These are phyloP conservation scores for Solanum virginianum DNA, from an alignment of 257 asterid species.

Conservation along the genomic window DNA sequence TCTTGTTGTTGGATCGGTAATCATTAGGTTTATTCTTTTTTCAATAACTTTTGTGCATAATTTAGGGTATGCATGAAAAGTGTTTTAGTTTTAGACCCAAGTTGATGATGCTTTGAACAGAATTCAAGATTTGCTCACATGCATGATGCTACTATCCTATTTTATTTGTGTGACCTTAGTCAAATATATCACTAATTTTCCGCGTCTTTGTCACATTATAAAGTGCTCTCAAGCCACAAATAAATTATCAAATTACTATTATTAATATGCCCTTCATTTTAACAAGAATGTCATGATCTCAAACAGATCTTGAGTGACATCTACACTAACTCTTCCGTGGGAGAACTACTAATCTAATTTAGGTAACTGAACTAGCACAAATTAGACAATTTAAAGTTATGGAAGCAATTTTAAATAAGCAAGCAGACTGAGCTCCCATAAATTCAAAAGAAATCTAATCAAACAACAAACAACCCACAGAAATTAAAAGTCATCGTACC, in stretches of 20 bases:
- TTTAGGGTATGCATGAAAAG: not conserved
- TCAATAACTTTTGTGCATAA: not conserved
- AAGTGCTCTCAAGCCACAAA: not conserved
- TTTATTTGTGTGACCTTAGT: not conserved
- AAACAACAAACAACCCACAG: no score
- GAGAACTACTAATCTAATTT: no score
- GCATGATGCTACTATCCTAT: not conserved
- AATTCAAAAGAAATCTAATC: no score
- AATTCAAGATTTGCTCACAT: not conserved
- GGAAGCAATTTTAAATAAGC: no score
- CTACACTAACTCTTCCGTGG: no score
- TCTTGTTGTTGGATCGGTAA: not conserved
- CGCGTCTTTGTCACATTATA: not conserved
- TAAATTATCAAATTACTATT: not conserved
- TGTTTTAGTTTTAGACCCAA: not conserved
- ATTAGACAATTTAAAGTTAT: no score
- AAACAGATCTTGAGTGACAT: no score
- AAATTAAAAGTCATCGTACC: no score
- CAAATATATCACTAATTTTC: not conserved
- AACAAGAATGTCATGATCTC: no score
- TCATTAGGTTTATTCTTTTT: not conserved
- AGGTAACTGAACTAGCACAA: no score
- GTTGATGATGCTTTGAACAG: not conserved
- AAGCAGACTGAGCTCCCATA: no score
- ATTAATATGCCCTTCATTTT: not conserved